Evolutionary conservation across 306 rosid species (phyloP).

Genomic region (Pyrus communis): DNA sequence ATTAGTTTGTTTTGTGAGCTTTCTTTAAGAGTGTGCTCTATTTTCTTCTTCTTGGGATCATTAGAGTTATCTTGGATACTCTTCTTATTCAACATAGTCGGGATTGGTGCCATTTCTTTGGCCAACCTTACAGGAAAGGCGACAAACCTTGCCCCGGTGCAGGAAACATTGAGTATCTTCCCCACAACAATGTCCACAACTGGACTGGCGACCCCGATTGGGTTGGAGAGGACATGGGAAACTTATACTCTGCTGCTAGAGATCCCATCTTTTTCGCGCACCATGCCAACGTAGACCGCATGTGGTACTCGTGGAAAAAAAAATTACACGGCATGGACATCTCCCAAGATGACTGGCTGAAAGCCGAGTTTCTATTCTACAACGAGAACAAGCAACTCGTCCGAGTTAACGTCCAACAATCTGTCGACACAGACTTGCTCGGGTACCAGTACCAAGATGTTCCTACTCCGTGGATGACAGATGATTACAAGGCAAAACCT

Average conservation of each 20-base stretch:
- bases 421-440: slow-evolving; percentile 38
- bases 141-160: not conserved
- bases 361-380: not conserved
- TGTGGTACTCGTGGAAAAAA: not conserved
- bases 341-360: slow-evolving; percentile 40
- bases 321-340: slow-evolving; percentile 38
- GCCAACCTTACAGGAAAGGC: not conserved
- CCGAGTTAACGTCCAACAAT: slow-evolving; percentile 50
- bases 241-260: not conserved
- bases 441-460: slow-evolving; percentile 64
- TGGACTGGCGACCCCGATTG: not conserved
- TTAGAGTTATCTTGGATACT: too few species aligned
- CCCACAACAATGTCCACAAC: not conserved
- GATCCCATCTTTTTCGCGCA: not conserved
- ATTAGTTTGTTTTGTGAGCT: too few species aligned
- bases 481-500: slow-evolving; percentile 28
- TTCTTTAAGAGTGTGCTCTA: too few species aligned
- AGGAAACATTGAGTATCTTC: not conserved
- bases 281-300: not conserved
- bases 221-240: not conserved
- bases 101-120: not conserved
- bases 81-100: too few species aligned
- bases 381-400: not conserved
- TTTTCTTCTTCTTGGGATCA: too few species aligned
- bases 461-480: slow-evolving; percentile 40